Evolutionary conservation across 192 early-diverging fungal genomes (phyloP), one percentile per base, ranked within the genome.

Genomic region (Coemansia sp.): DNA sequence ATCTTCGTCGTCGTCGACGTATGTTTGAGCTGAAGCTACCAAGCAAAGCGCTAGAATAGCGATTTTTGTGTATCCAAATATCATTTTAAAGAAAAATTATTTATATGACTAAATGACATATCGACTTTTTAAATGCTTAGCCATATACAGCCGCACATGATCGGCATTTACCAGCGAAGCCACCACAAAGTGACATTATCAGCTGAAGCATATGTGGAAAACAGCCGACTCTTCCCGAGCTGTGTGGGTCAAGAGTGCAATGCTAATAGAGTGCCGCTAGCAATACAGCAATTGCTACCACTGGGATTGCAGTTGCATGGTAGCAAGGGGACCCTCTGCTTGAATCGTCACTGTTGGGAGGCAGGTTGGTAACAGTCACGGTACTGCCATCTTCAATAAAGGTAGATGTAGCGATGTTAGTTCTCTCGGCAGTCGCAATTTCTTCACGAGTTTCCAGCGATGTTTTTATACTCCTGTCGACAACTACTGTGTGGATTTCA

Each of bases 311-410:
- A 26, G 23, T 4, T 26, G 23, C 23, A 26, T 26, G 23, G 23
- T 26, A 26, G 23, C 23, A 26, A 26, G 45, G 6, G 12, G 54
- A 51, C 5, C 23, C 53, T 40, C 11, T 43, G n/a, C 32, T 40
- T n/a, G 39, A 15, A 14, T 39, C 57, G 14, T 14, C 32, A 26
- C 39, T 26, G 23, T 4, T 26, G 38, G 1, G 10, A 3, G 38
- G 15, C 40, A 17, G 6, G n/a, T 62, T 62, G n/a, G 71, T 68
- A 17, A 75, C 62, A 16, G 68, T 40, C 3, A 75, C 46, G 0
- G 55, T 44, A 36, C 65, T 75, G 23, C 71, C 71, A 20, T 75
- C 60, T 37, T 64, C 57, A 11, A 68, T 41, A 11, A 57, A 34
- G 2, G 71, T 75, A 10, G 71, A 68, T 3, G 71, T 75, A 32